Conservation (phyloP, 805 yeast genomes). For the Ogataea nitratoaversa region DNA sequence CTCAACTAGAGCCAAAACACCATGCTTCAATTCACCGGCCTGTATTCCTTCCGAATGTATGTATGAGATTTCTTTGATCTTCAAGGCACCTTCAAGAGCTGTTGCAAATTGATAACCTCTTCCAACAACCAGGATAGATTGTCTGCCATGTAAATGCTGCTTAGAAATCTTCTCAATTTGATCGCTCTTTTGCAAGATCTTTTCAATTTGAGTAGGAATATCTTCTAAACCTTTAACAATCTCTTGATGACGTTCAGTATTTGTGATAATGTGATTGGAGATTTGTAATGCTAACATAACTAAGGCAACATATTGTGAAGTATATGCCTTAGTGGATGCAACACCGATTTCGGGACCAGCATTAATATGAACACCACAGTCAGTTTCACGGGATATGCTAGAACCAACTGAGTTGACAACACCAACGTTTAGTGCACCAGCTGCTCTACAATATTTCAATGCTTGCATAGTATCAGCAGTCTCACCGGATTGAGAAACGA, state of each 20-base stretch:
- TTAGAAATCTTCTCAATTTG: conserved; percentile 73
- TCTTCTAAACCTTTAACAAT: conserved; percentile 81
- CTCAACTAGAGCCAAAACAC: conserved; percentile 95
- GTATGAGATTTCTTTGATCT: conserved; percentile 96
- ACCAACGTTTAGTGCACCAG: conserved; percentile 97
- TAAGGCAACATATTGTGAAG: conserved; percentile 95
- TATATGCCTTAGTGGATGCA: conserved; percentile 98
- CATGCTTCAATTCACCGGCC: conserved; percentile 98
- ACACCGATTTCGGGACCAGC: conserved; percentile 99
- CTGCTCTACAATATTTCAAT: conserved; percentile 88
- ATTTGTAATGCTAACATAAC: conserved; percentile 96
- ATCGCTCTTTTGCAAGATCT: conserved; percentile 69
- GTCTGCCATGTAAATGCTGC: conserved; percentile 68
- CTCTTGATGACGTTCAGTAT: conserved; percentile 68
- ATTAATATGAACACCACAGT: conserved; percentile 98
- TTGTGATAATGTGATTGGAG: conserved; percentile 85
- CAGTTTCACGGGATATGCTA: conserved; percentile 91
- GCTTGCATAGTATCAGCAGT: conserved; percentile 97
- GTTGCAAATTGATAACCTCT: conserved; percentile 98
- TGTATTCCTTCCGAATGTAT: conserved; percentile 99
- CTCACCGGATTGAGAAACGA: conserved; percentile 98
- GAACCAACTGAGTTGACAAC: conserved; percentile 98
- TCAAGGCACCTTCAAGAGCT: conserved; percentile 97
- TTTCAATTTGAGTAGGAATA: conserved; percentile 82
- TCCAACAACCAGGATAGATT: conserved; percentile 85